Conservation (phyloP, 2,329 filamentous ascomycete species). For the Helotiales sp. region DNA sequence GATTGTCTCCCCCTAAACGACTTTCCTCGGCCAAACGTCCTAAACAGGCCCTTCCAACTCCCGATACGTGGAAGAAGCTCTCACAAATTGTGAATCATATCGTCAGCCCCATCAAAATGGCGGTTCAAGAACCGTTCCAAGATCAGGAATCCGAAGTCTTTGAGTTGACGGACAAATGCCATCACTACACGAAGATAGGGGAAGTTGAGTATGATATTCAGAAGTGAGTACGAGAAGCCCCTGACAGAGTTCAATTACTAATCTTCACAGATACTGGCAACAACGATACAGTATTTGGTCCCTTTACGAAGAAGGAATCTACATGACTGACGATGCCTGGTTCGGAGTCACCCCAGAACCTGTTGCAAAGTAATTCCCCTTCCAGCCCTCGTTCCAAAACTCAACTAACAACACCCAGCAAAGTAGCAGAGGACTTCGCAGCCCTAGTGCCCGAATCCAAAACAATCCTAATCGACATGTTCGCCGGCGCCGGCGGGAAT, state of each 20-base stretch:
- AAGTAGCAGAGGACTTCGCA: slow-evolving; percentile 76
- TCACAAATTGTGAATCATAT: not conserved
- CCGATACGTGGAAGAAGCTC: not conserved
- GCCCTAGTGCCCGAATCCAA: slow-evolving; percentile 43
- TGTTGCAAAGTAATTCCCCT: slow-evolving; percentile 69
- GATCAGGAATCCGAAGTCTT: slow-evolving; percentile 2
- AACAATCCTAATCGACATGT: slow-evolving; percentile 75
- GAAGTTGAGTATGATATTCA: slow-evolving; percentile 84
- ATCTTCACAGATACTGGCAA: slow-evolving; percentile 75
- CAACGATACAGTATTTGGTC: slow-evolving; percentile 89
- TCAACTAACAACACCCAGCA: slow-evolving; percentile 50
- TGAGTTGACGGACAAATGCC: slow-evolving; percentile 63
- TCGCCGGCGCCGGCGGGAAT: slow-evolving; percentile 92
- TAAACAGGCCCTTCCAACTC: not conserved
- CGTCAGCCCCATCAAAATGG: not conserved
- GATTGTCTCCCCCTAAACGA: not conserved
- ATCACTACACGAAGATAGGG: slow-evolving; percentile 72
- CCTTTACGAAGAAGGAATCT: slow-evolving; percentile 83
- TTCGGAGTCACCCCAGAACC: slow-evolving; percentile 96
- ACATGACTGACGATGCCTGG: slow-evolving; percentile 93
- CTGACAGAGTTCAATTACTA: slow-evolving; percentile 4
- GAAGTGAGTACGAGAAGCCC: slow-evolving; percentile 62
- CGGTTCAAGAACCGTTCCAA: not conserved
- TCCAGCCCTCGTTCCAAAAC: not conserved
- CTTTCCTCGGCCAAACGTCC: not conserved